These are phyloP conservation scores for Boletus speciosus DNA, from an alignment of 768 basidiomycete genomes.

Conservation along the genomic window DNA sequence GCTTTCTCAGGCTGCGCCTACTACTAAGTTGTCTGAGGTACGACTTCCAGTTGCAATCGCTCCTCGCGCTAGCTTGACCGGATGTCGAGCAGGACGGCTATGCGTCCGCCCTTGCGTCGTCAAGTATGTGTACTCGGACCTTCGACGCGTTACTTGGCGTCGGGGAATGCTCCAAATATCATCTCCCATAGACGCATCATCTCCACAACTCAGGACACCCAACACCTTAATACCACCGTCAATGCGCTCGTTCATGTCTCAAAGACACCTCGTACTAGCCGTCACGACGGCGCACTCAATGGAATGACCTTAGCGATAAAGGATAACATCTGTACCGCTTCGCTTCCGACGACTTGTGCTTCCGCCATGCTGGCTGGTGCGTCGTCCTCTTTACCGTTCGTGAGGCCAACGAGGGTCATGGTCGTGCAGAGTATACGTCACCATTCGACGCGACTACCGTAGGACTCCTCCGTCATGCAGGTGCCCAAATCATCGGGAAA, in stretches of 20 bases:
- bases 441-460: conserved; percentile 91
- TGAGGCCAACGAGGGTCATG: neutral
- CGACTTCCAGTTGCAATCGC: neutral
- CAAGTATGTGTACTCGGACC: neutral
- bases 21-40: neutral
- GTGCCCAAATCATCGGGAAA: conserved; percentile 79
- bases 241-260: conserved; percentile 53
- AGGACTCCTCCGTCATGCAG: conserved; percentile 48
- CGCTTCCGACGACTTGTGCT: conserved; percentile 71
- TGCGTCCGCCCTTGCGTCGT: neutral
- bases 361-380: conserved; percentile 69
- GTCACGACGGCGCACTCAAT: conserved; percentile 29
- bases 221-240: conserved; percentile 35
- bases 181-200: conserved; percentile 3
- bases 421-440: conserved; percentile 57
- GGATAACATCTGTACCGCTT: conserved; percentile 77
- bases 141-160: neutral
- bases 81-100: neutral
- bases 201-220: conserved; percentile 3
- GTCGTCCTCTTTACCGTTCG: conserved; percentile 6
- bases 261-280: neutral
- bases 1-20: too few relatives aligned
- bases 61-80: neutral
- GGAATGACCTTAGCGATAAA: conserved; percentile 69
- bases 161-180: neutral